Evolutionary conservation across 1,284 basidiomycete species (phyloP), one percentile per base, ranked within the genome.

Genomic region (Sporisorium exsertum): DNA sequence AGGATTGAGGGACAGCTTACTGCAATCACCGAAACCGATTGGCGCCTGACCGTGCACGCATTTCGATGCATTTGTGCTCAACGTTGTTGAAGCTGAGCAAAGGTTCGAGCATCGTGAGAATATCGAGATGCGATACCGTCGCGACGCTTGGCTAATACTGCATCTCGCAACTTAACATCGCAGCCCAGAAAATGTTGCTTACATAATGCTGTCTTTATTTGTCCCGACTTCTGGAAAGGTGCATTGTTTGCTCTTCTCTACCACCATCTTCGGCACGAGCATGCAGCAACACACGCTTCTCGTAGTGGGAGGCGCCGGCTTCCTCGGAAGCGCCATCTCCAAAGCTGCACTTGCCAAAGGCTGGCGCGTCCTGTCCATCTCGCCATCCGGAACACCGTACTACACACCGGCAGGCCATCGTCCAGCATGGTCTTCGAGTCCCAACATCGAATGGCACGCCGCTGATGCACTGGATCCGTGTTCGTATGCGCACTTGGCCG

Each of bases 251-350:
- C 27, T 26, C 22, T 22, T 16, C n/a, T 10, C 20, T 24, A 33
- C 16, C 32, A 37, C 20, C 29, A 16, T 37, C 42, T 2, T 54
- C 43, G 4, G 20, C 13, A 24, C 32, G 26, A 29, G 29, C 5
- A 68, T 61, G 58, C 52, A 46, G 58, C 69, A 72, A 56, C 70
- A 68, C 32, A 77, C 75, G 3, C 40, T 84, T 9, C 67, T 84
- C 15, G 94, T 97, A 33, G 90, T 97, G 1, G 95, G 95, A 20
- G 95, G 95, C 33, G 97, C 97, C 86, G 95, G 95, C 15, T 97
- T 96, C 87, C 90, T 97, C 76, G 95, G 96, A 63, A 97, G 95
- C 26, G 92, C 95, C 7, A 90, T 98, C 42, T 97, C 94, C 87
- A 92, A 91, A 84, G 90, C 91, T 18, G 95, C 94, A 10, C 88